These are phyloP conservation scores for Coniochaeta ligniaria DNA, from an alignment of 2,329 filamentous ascomycete genomes.

Conservation along the genomic window DNA sequence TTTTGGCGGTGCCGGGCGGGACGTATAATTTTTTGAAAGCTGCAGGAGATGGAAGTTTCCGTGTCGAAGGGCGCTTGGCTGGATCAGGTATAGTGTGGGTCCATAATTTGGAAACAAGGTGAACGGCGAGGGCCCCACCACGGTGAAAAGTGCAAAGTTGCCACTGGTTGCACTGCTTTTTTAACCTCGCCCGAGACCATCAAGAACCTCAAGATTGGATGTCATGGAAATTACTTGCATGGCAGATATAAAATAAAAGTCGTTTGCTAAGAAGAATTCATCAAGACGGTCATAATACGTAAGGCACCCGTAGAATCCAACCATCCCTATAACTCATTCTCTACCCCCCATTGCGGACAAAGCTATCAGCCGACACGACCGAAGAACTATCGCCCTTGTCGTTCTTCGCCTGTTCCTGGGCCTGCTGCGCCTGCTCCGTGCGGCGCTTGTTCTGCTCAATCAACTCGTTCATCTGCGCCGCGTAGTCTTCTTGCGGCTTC, in stretches of 20 bases:
- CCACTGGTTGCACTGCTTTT: background rate
- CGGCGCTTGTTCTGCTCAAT: background rate
- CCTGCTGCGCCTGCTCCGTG: background rate
- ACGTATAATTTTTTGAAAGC: background rate
- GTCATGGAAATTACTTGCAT: background rate
- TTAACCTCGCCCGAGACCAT: background rate
- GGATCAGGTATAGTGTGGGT: background rate
- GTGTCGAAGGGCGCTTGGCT: background rate
- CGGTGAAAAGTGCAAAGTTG: no score
- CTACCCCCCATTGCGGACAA: no score
- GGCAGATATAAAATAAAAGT: background rate
- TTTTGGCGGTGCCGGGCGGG: background rate
- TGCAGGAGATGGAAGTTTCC: background rate
- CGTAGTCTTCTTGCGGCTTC: background rate
- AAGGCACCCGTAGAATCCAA: background rate
- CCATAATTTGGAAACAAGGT: no score
- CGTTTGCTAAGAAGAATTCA: background rate
- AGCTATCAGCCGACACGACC: background rate
- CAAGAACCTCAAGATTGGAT: background rate
- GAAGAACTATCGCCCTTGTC: background rate
- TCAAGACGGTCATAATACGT: background rate
- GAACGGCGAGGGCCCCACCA: no score
- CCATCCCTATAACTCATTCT: background rate
- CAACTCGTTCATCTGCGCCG: background rate
- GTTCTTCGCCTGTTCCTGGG: background rate